Conservation (phyloP, 306 rosid genomes). For the Mimosa bimucronata region DNA sequence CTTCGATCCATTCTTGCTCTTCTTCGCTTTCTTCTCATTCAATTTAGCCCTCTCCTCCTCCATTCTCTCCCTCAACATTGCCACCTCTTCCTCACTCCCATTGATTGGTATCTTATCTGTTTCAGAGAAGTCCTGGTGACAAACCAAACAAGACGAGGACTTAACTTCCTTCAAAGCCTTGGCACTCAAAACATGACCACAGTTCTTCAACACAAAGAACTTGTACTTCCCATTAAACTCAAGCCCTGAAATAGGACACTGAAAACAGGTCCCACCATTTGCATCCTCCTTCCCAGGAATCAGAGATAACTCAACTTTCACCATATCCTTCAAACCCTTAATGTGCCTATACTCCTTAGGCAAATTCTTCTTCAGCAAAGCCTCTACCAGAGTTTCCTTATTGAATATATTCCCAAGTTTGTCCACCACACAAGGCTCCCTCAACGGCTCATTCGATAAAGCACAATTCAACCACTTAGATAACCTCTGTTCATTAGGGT, state of each 20-base stretch:
- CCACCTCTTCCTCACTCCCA: conserved; percentile 89
- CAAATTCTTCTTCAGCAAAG: conserved; percentile 78
- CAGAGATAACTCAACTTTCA: conserved; percentile 49
- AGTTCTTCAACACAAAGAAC: conserved; percentile 71
- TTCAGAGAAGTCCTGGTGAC: conserved; percentile 62
- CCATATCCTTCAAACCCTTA: conserved; percentile 91
- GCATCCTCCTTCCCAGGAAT: conserved; percentile 51
- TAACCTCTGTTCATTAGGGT: conserved; percentile 84
- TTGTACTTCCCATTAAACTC: conserved; percentile 86
- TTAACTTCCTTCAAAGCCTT: conserved; percentile 90
- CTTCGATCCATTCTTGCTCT: conserved; percentile 50
- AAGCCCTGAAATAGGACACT: conserved; percentile 82
- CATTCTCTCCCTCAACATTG: conserved; percentile 75
- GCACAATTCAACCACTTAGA: conserved; percentile 88
- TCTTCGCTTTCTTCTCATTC: conserved; percentile 72
- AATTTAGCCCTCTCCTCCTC: conserved; percentile 66
- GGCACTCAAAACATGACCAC: conserved; percentile 93
- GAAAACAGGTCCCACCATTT: conserved; percentile 50
- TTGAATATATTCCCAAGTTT: conserved; percentile 83
- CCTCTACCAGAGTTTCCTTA: conserved; percentile 80
- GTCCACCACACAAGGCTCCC: conserved; percentile 87
- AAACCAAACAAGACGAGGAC: conserved; percentile 70
- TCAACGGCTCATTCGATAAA: conserved; percentile 79
- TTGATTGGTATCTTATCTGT: conserved; percentile 76
- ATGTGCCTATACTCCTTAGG: conserved; percentile 88